Evolutionary conservation across 305 asterid species (phyloP).

Genomic region (Fraxinus floribunda): DNA sequence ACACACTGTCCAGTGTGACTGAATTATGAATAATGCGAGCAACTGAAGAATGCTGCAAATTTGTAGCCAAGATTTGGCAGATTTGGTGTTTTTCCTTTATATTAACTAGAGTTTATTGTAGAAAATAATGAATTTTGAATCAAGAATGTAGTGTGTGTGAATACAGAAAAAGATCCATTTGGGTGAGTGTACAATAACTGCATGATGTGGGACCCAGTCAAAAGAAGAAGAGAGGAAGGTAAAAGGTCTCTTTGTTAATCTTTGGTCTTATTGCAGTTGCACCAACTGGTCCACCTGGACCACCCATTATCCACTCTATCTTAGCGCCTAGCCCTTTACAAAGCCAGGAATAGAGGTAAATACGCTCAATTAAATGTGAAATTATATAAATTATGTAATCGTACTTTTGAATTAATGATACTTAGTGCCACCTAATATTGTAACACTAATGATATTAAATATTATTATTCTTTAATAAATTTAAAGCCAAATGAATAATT

Average conservation of each 20-base stretch:
- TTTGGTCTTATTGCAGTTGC: not conserved
- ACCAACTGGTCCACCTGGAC: not conserved
- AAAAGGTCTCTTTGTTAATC: slow-evolving; percentile 33
- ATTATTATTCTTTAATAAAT: no score
- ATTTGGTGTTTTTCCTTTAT: slow-evolving; percentile 18
- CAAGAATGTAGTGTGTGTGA: not conserved
- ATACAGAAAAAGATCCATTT: not conserved
- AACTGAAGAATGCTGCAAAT: not conserved
- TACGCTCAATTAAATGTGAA: no score
- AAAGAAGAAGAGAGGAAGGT: slow-evolving; percentile 25
- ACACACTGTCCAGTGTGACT: slow-evolving; percentile 20
- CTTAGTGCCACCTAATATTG: no score
- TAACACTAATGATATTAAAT: no score
- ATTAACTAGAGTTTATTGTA: slow-evolving; percentile 30
- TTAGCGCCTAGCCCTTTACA: not conserved
- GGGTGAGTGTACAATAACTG: not conserved
- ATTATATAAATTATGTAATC: no score
- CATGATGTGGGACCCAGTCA: slow-evolving; percentile 27
- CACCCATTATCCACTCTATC: not conserved
- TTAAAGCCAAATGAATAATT: no score
- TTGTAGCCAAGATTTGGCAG: slow-evolving; percentile 15
- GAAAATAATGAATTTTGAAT: slow-evolving; percentile 21
- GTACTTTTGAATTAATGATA: no score
- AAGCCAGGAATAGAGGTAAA: not conserved
- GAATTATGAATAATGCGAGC: slow-evolving; percentile 28